A percentile compares a stretch with the other conserved stretches of the same genome.
These are phyloP conservation scores for Skeletonema costatum DNA, from an alignment of 108 stramenopile genomes.

Conservation along the genomic window DNA sequence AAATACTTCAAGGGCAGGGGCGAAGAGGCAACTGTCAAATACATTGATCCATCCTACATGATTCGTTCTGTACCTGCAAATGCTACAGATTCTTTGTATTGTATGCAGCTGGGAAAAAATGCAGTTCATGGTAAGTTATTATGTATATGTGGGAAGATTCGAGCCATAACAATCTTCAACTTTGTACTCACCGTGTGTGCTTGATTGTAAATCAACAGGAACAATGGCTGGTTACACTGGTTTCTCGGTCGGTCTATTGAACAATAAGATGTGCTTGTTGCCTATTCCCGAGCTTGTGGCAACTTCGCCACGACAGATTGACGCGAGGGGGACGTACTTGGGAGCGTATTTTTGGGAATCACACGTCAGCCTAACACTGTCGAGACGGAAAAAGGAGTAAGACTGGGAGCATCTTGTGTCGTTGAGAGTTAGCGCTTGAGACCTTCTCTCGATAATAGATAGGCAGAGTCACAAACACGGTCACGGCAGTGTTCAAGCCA, in stretches of 20 bases:
- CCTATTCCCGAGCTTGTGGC: conserved; percentile 94
- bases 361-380: conserved; percentile 94
- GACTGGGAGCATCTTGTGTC: neutral
- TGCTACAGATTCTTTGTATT: conserved; percentile 92
- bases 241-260: conserved; percentile 94
- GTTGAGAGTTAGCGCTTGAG: too few species aligned
- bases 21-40: conserved; percentile 83
- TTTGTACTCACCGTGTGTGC: neutral
- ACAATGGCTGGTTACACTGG: conserved; percentile 99
- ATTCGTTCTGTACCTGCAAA: conserved; percentile 97
- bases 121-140: conserved; percentile 87
- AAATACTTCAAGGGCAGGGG: conserved; percentile 75
- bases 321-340: conserved; percentile 92
- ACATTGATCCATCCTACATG: conserved; percentile 98
- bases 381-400: neutral
- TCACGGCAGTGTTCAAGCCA: neutral
- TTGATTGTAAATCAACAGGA: neutral
- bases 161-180: neutral
- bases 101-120: conserved; percentile 93
- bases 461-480: neutral
- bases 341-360: conserved; percentile 91
- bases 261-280: conserved; percentile 93
- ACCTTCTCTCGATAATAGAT: neutral
- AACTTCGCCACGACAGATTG: conserved; percentile 92
- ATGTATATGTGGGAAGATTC: neutral